Evolutionary conservation across 2,329 filamentous ascomycete genomes (phyloP).

Genomic region (Stenocarpella maydis): DNA sequence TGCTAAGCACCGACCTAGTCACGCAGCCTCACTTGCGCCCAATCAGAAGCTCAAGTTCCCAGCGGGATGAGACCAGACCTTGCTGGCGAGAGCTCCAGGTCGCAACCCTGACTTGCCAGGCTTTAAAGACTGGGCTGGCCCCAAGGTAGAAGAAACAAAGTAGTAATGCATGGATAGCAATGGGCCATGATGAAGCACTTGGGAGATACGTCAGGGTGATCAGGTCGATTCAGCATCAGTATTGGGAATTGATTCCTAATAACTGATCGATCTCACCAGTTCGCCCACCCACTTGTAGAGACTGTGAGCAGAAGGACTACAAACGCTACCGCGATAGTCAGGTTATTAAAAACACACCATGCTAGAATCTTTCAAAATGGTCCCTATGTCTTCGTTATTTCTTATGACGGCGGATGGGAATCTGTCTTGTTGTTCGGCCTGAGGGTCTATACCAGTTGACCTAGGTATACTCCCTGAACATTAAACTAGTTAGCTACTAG

Average conservation of each 20-base stretch:
- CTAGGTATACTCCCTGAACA: background rate
- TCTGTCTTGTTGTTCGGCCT: background rate
- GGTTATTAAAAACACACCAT: background rate
- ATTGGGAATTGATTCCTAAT: too few species aligned
- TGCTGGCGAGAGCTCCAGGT: background rate
- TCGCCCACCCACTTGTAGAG: background rate
- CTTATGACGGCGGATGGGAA: background rate
- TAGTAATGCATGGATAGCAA: background rate
- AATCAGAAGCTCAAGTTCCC: background rate
- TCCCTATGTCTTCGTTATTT: too few species aligned
- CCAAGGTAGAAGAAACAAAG: background rate
- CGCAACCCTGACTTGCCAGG: too few species aligned
- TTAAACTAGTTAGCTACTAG: too few species aligned
- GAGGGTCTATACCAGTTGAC: too few species aligned
- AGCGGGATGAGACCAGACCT: background rate
- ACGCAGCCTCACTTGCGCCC: background rate
- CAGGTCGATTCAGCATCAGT: background rate
- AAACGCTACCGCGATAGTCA: too few species aligned
- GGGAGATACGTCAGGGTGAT: background rate
- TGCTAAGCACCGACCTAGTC: background rate
- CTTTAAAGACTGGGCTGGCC: too few species aligned
- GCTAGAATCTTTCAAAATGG: too few species aligned
- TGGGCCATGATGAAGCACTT: background rate
- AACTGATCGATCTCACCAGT: background rate
- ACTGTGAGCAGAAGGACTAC: background rate